phyloP scores from a whole-genome alignment of 345 rosid species.

The Mercurialis annua region DNA sequence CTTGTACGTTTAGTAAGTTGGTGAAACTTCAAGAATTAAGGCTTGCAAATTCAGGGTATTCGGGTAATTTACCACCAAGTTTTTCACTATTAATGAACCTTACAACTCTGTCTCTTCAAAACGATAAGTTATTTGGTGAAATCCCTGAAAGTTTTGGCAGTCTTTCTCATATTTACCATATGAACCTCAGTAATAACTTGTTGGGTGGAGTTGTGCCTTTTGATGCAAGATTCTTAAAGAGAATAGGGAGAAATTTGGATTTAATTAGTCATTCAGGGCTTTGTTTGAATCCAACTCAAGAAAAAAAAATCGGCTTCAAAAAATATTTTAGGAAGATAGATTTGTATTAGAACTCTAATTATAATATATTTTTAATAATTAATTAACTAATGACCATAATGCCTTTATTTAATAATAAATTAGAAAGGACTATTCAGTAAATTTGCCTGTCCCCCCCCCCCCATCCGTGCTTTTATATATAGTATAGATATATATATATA shows the following conservation, averaged over 20 bases:
- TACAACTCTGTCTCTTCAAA: slow-evolving; percentile 75
- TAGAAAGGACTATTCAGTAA: too few species aligned
- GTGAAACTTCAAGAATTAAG: slow-evolving; percentile 70
- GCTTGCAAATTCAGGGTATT: slow-evolving; percentile 71
- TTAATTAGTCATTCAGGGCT: slow-evolving; percentile 74
- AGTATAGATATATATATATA: too few species aligned
- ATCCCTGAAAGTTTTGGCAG: slow-evolving; percentile 52
- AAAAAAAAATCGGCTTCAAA: too few species aligned
- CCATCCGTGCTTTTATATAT: too few species aligned
- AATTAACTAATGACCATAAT: too few species aligned
- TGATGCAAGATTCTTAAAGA: slow-evolving; percentile 52
- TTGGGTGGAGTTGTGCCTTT: slow-evolving; percentile 73
- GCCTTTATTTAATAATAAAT: too few species aligned
- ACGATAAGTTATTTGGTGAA: slow-evolving; percentile 67
- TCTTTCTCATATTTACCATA: slow-evolving; percentile 62
- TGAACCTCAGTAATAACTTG: slow-evolving; percentile 69
- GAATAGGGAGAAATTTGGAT: slow-evolving; percentile 76
- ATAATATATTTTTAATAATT: too few species aligned
- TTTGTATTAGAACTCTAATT: too few species aligned
- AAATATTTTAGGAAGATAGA: too few species aligned
- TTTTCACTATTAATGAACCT: slow-evolving; percentile 53
- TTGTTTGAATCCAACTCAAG: slow-evolving; percentile 64
- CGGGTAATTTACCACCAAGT: slow-evolving; percentile 58
- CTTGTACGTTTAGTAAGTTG: slow-evolving; percentile 55
- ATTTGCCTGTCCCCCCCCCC: too few species aligned